Evolutionary conservation across 1,284 basidiomycete genomes (phyloP), one percentile per base, ranked within the genome.

Genomic region (Grifola frondosa): DNA sequence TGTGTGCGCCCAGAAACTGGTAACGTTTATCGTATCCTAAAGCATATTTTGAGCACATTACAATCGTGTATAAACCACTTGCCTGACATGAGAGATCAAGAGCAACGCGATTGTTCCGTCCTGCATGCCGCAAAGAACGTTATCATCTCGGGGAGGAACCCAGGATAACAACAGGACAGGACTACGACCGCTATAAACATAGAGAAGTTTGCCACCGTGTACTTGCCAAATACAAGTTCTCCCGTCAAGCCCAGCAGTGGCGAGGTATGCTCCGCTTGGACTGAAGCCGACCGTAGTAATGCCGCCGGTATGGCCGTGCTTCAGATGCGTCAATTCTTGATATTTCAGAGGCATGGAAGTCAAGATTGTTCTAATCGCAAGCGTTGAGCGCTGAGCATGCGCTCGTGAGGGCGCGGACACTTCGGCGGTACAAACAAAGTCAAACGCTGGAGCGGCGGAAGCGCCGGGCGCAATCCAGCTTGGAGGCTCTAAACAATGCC

Each of bases 1-100:
- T 12, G 20, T 20, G 20, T 46, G 44, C 2, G 44, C 44, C 33
- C 22, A 31, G 16, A 46, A 46, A n/a, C 44, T 39, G 5, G n/a
- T 16, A 2, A 46, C 12, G 7, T 20, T 9, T 9, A 21, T 5
- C 2, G 12, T 12, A 4, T 13, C 31, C 37, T 36, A 13, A 9
- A 17, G 15, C 17, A 17, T 21, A n/a, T n/a, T n/a, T n/a, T 16
- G 6, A 19, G 10, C 15, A 5, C 15, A 20, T 33, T 17, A 21
- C 19, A 17, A 20, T 12, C 19, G 6, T 13, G 15, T 9, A 15
- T 17, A 13, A 23, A 16, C 20, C 7, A 20, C 13, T 8, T 12
- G 1, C 35, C 38, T 1, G 17, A 45, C 37, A 13, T 21, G 6
- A 8, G 32, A 17, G 16, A 46, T 26, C 12, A 9, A 25, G 11